Conservation (phyloP, 2,329 filamentous ascomycete species). For the Pseudopyricularia javanii region DNA sequence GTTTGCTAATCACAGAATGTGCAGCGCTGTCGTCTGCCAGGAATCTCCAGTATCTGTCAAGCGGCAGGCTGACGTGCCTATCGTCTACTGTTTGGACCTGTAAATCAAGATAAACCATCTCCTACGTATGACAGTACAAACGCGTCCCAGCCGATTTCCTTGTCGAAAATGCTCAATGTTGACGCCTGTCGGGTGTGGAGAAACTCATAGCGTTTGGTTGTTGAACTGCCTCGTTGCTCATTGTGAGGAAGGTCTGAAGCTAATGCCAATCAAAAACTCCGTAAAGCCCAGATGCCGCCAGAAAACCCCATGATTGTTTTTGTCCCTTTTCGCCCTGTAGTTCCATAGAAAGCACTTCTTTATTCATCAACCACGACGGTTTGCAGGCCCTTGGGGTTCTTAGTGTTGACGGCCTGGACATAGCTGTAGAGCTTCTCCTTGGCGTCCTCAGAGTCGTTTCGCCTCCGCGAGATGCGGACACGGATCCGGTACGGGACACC, state of each 20-base stretch:
- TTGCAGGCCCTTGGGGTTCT: conserved; percentile 95
- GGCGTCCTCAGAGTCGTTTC: conserved; percentile 99
- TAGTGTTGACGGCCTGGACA: conserved; percentile 98
- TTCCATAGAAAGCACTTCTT: conserved; percentile 16
- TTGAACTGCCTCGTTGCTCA: conserved; percentile 1
- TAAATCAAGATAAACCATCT: background rate
- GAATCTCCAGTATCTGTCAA: background rate
- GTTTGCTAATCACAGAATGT: background rate
- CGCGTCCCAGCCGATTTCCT: background rate
- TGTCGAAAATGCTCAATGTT: background rate
- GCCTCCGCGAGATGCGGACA: conserved; percentile 97
- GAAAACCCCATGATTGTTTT: conserved; percentile 8
- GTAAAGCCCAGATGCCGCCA: conserved; percentile 4
- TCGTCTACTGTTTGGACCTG: background rate
- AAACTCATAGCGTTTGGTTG: background rate
- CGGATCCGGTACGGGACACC: conserved; percentile 95
- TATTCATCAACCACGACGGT: conserved; percentile 77
- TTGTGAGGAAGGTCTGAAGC: conserved; percentile 3
- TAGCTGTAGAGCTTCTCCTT: conserved; percentile 99
- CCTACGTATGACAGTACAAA: background rate
- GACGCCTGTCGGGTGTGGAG: background rate
- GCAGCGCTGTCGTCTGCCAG: background rate
- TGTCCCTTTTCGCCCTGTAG: conserved; percentile 12
- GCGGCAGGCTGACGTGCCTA: background rate
- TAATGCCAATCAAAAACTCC: conserved; percentile 5